Evolutionary conservation across 2,329 filamentous ascomycete species (phyloP).

Genomic region (Stagonosporopsis rhizophila): DNA sequence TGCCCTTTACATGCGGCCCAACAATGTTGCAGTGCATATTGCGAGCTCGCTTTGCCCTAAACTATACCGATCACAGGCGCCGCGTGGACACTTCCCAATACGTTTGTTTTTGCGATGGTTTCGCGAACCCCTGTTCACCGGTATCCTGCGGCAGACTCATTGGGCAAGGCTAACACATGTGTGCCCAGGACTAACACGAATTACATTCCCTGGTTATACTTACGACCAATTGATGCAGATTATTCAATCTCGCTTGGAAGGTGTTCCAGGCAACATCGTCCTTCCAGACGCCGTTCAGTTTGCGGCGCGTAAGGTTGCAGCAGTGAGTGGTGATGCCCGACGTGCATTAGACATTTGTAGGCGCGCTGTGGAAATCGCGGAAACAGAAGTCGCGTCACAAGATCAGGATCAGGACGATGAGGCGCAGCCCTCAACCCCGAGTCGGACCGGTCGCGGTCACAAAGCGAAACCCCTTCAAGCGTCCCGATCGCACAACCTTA

Average conservation of each 20-base stretch:
- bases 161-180: slow-evolving; percentile 41
- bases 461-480: slow-evolving; percentile 35
- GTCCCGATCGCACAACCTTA: slow-evolving; percentile 26
- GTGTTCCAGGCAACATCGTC: slow-evolving; percentile 87
- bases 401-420: slow-evolving; percentile 40
- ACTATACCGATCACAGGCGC: slow-evolving; percentile 24
- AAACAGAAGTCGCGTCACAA: slow-evolving; percentile 66
- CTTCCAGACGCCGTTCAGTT: slow-evolving; percentile 95
- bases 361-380: slow-evolving; percentile 91
- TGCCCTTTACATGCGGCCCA: slow-evolving; percentile 8
- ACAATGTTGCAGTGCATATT: slow-evolving; percentile 14
- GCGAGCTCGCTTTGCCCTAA: slow-evolving; percentile 15
- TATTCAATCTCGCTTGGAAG: slow-evolving; percentile 90
- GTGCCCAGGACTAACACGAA: slow-evolving; percentile 75
- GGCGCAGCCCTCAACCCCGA: slow-evolving; percentile 65
- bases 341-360: slow-evolving; percentile 94
- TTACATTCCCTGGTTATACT: slow-evolving; percentile 96
- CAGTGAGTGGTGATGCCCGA: slow-evolving; percentile 91
- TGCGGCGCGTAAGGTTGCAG: slow-evolving; percentile 93
- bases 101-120: slow-evolving; percentile 26
- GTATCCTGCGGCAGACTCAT: slow-evolving; percentile 19
- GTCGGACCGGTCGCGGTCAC: slow-evolving; percentile 58
- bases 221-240: slow-evolving; percentile 98
- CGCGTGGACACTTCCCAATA: slow-evolving; percentile 27
- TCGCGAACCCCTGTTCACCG: slow-evolving; percentile 24